A percentile compares a stretch with the other conserved stretches of the same genome.
These are phyloP conservation scores for Solioccasus polychromus DNA, from an alignment of 768 basidiomycete genomes.

Conservation along the genomic window DNA sequence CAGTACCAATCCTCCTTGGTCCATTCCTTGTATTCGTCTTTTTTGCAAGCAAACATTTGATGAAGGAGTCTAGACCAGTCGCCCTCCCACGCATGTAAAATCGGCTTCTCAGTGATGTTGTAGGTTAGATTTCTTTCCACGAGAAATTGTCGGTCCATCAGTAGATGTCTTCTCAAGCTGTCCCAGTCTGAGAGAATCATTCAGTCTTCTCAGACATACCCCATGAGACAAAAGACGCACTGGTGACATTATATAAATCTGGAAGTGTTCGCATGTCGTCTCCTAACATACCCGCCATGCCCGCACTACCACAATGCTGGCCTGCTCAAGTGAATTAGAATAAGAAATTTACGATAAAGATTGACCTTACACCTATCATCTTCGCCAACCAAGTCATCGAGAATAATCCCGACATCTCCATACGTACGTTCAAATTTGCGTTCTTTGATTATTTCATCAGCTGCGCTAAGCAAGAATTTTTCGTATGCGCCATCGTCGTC, in stretches of 20 bases:
- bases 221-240: neutral
- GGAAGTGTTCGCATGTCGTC: neutral
- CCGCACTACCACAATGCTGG: neutral
- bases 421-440: too few relatives aligned
- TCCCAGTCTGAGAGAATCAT: slow-evolving; percentile 1
- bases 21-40: neutral
- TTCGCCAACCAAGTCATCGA: slow-evolving; percentile 3
- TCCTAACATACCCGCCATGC: too few relatives aligned
- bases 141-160: neutral
- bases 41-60: slow-evolving; percentile 1
- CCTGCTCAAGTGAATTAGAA: neutral
- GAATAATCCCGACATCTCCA: neutral
- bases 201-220: too few relatives aligned
- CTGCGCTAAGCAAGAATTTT: too few relatives aligned
- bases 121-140: neutral
- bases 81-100: neutral
- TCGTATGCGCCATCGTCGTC: slow-evolving; percentile 1
- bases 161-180: neutral
- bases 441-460: too few relatives aligned
- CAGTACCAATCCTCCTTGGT: slow-evolving; percentile 5
- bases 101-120: neutral
- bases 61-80: slow-evolving; percentile 3
- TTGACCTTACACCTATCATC: neutral
- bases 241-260: neutral
- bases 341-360: neutral